Base-by-base conservation (phyloP, 805 yeast genomes). In the Saturnispora besseyi region DNA sequence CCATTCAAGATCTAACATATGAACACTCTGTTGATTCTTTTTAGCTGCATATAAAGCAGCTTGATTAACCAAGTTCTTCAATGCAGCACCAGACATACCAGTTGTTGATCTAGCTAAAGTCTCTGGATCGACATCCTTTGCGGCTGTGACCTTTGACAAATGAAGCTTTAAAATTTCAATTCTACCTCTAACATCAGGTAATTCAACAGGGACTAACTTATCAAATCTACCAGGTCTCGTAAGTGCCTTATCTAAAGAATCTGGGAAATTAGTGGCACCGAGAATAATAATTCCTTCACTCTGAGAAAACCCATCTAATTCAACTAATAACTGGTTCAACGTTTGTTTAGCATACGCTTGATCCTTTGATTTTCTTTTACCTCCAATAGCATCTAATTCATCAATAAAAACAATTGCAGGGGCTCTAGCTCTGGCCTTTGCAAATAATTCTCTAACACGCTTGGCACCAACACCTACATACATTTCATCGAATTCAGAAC, bases 391-490 rank as follows among this genome's bases (percentile, higher is more conserved):
- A 73, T 93, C 99, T 62, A 93, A 76, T 70, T 93, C 99, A 70
- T 93, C 99, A 60, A 93, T 91, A 67, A 93, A 93, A 50, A 93
- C 86, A 56, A 93, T 93, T 1, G 98, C 96, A 1, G 99, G 99
- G 0, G 96, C 89, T 63, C 89, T 84, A 31, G 89, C 87, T 59
- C 97, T 77, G 4, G 99, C 99, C 58, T 93, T 95, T 5, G 82
- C 71, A 61, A 93, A 93, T 56, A 93, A 76, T 62, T 95, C 99
- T 59, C 99, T 83, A 50, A 93, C 95, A 62, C 99, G 79, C 67
- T 90, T 91, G 49, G 99, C 99, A 64, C 99, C 99, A 43, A 95
- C 98, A 65, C 99, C 99, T 21, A 93, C 99, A 62, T 91, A 93
- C 58, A 95, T 78, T 69, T 93, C 99, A 65, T 95, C 99, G 64